Evolutionary conservation across 352 stramenopile species (phyloP), one percentile per base, ranked within the genome.

Genomic region (Pelagophyceae sp.): DNA sequence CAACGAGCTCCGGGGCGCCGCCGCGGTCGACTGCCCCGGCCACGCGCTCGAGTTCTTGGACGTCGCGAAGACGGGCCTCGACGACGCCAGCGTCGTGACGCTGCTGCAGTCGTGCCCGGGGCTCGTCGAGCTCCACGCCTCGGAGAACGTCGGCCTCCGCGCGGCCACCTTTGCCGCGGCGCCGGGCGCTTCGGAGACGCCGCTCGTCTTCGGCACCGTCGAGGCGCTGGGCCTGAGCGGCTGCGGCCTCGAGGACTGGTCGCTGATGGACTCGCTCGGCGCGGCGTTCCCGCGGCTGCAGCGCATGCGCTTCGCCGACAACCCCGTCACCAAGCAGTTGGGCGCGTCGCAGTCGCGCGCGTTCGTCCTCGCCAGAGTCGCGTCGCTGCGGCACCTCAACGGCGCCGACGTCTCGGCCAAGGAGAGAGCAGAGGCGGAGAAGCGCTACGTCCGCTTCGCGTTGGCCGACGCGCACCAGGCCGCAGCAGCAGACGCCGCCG

Each of bases 391-490:
- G n/a, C 83, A 79, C 50, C 81, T 90, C 74, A 90, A 90, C 83
- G 83, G 78, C 38, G 86, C 80, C 0, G 72, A 82, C 58, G 82
- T 90, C 67, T 78, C 82, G 1, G 58, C 77, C 27, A 80, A 84
- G 51, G 85, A 90, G 80, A 76, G 85, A 37, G 35, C 74, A n/a
- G 86, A 90, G 70, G 85, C 86, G 45, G 86, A 89, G 76, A 79
- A 83, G 64, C 76, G 84, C 35, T 90, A 89, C 81, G 80, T 90
- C 15, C 85, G 80, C 40, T 35, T 67, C 75, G 76, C 65, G 5
- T 78, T 38, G 69, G 38, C 45, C 38, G 54, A 29, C 45, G 45
- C 45, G 11, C 45, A 54, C 45, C 45, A 54, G 11, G 27, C 45
- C 75, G 70, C 64, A 38, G 61, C 5, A 25, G 51, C 67, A 25